Conservation (phyloP, 1,284 basidiomycete species). For the Sporisorium graminicola region DNA sequence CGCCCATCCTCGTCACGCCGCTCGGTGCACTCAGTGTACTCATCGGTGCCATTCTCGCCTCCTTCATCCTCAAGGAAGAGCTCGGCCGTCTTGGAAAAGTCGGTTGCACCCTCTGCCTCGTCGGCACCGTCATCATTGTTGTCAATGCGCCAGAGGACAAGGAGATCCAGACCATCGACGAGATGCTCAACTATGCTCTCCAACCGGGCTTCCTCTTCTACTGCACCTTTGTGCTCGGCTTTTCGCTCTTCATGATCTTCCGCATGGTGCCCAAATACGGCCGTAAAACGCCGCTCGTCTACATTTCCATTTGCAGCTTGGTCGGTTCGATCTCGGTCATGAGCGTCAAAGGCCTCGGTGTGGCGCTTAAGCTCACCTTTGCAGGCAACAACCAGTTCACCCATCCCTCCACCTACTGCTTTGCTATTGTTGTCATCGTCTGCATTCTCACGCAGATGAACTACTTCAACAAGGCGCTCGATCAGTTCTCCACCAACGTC, state of each 20-base stretch:
- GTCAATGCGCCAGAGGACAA: constrained; percentile 97
- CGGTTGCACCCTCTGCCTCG: constrained; percentile 89
- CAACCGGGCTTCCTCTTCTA: constrained; percentile 85
- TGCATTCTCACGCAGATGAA: constrained; percentile 98
- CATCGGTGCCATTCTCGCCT: constrained; percentile 82
- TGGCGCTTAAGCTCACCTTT: constrained; percentile 94
- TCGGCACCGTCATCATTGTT: constrained; percentile 93
- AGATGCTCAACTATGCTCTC: constrained; percentile 88
- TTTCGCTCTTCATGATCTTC: constrained; percentile 85
- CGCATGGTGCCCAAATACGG: constrained; percentile 87
- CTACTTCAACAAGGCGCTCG: constrained; percentile 98
- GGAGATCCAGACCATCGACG: constrained; percentile 91
- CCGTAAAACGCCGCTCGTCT: constrained; percentile 87
- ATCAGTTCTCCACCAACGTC: constrained; percentile 96
- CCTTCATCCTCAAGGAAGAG: constrained; percentile 91
- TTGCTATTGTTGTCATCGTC: constrained; percentile 83
- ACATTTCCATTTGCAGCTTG: constrained; percentile 91
- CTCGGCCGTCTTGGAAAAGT: constrained; percentile 91
- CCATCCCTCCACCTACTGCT: constrained; percentile 93
- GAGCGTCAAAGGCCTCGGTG: constrained; percentile 95
- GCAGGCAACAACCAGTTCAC: constrained; percentile 95
- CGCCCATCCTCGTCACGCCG: constrained; percentile 95
- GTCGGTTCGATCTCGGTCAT: constrained; percentile 87
- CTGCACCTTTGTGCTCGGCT: constrained; percentile 84
- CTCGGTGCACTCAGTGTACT: constrained; percentile 96